Conservation (phyloP, 352 stramenopile genomes). For the Phytopythium cucurbitacearum region DNA sequence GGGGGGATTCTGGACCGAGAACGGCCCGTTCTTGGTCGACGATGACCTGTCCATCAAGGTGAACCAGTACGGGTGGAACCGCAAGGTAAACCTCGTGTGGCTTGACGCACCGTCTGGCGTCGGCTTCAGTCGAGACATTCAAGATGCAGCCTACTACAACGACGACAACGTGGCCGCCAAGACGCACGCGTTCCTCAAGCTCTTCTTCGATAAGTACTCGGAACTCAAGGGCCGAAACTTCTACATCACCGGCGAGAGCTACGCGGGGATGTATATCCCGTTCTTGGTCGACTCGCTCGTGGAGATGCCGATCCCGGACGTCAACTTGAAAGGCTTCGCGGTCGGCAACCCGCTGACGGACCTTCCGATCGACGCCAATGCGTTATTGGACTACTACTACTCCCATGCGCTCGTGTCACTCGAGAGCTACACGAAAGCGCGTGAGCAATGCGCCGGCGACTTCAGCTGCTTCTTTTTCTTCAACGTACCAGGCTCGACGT, state of each 20-base stretch:
- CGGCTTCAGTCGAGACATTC: conserved; percentile 59
- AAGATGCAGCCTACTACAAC: conserved; percentile 71
- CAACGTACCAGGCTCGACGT: conserved; percentile 31
- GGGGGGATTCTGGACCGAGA: conserved; percentile 60
- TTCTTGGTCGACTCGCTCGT: conserved; percentile 78
- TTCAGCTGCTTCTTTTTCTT: conserved; percentile 60
- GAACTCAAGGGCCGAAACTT: conserved; percentile 70
- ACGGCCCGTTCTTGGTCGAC: conserved; percentile 67
- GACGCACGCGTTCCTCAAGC: conserved; percentile 72
- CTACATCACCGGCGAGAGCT: conserved; percentile 83
- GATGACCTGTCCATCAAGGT: conserved; percentile 47
- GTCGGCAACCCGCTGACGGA: conserved; percentile 77
- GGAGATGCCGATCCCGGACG: conserved; percentile 44
- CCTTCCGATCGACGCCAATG: conserved; percentile 49
- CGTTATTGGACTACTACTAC: conserved; percentile 86
- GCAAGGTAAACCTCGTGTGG: conserved; percentile 74
- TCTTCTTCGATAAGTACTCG: conserved; percentile 70
- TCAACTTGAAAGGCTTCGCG: conserved; percentile 72
- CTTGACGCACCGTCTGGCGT: conserved; percentile 71
- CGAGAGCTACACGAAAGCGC: conserved; percentile 66
- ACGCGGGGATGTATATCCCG: conserved; percentile 90
- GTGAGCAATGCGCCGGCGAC: conserved; percentile 40
- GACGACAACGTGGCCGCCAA: conserved; percentile 72
- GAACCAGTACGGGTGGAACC: conserved; percentile 77
- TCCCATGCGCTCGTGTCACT: conserved; percentile 80